These are phyloP conservation scores for Dothistroma septosporum DNA, from an alignment of 2,329 filamentous ascomycete species.

Conservation along the genomic window DNA sequence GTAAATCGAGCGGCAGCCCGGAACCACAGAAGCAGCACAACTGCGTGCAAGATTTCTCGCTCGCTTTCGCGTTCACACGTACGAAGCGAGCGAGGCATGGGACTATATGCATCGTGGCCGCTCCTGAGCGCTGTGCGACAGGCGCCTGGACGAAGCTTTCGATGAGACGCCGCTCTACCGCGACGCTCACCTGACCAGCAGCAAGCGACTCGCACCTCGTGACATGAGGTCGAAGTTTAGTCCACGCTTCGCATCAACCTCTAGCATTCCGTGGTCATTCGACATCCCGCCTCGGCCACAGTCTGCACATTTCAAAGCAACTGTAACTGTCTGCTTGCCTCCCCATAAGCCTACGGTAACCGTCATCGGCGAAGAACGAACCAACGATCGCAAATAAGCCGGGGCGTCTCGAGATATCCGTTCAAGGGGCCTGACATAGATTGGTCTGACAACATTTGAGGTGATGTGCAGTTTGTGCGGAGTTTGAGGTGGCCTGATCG, in stretches of 20 bases:
- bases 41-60: background rate
- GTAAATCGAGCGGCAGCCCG: background rate
- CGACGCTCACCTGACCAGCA: background rate
- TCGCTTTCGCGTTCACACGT: background rate
- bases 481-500: too few relatives aligned
- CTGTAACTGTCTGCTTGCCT: slow-evolving; percentile 13
- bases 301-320: slow-evolving; percentile 5
- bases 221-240: background rate
- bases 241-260: background rate
- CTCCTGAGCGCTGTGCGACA: background rate
- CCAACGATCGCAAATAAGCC: slow-evolving; percentile 15
- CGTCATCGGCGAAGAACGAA: slow-evolving; percentile 13
- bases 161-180: background rate
- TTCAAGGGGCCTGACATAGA: slow-evolving; percentile 8
- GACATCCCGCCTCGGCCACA: slow-evolving; percentile 10
- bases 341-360: slow-evolving; percentile 13
- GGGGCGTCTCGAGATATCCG: slow-evolving; percentile 4
- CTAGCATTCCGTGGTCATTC: background rate
- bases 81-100: background rate
- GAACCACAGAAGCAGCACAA: background rate
- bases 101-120: background rate
- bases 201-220: background rate
- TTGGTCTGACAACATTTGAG: slow-evolving; percentile 8
- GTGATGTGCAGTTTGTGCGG: background rate
- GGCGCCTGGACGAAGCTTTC: background rate